phyloP scores from a whole-genome alignment of 148 eudicot genomes.

The Pharnaceum exiguum region DNA sequence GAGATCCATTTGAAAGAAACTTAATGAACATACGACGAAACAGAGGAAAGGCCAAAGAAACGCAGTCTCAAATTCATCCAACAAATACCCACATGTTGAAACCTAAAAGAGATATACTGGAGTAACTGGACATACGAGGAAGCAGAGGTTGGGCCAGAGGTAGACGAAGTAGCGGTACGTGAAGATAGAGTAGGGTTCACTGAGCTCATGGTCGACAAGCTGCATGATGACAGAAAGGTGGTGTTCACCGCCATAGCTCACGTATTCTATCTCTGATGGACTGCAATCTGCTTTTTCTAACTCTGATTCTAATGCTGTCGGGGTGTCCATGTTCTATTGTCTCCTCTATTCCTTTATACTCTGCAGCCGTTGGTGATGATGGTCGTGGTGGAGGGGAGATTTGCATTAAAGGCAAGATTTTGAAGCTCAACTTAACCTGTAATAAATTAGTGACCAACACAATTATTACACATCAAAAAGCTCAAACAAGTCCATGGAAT shows the following conservation, averaged over 20 bases:
- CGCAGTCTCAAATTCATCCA: too few species aligned
- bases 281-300: conserved; percentile 27
- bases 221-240: conserved; percentile 84
- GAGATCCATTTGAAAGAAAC: too few species aligned
- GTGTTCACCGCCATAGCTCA: conserved; percentile 88
- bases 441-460: too few species aligned
- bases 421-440: too few species aligned
- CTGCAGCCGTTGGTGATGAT: neutral
- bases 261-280: conserved; percentile 55
- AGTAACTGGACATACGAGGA: conserved; percentile 43
- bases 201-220: conserved; percentile 85
- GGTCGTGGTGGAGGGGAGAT: too few species aligned
- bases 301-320: too few species aligned
- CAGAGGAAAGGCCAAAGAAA: too few species aligned
- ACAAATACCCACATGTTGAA: neutral
- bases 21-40: too few species aligned
- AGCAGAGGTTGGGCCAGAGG: conserved; percentile 91
- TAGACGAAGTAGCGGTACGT: conserved; percentile 97
- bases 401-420: too few species aligned
- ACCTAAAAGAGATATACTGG: neutral
- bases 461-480: too few species aligned
- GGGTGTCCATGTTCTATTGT: neutral
- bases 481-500: too few species aligned
- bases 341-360: neutral
- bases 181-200: conserved; percentile 98